Evolutionary conservation across 306 rosid species (phyloP).

Genomic region (Dicorynia guianensis): DNA sequence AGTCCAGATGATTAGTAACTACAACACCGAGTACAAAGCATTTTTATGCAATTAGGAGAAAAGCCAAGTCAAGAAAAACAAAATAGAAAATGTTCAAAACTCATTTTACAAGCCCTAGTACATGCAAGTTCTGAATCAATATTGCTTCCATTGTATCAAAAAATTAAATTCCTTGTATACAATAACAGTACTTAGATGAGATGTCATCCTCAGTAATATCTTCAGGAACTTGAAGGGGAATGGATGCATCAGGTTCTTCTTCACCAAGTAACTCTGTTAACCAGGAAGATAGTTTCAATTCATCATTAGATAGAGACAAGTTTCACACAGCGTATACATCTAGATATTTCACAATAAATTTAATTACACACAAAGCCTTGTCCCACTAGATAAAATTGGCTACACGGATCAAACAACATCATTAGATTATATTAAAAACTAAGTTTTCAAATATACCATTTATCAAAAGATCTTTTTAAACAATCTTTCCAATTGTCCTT

Average conservation of each 20-base stretch:
- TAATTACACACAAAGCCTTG: no score
- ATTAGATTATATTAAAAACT: no score
- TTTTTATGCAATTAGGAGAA: not conserved
- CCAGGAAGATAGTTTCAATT: constrained; percentile 42
- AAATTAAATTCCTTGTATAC: constrained; percentile 24
- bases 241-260: constrained; percentile 76
- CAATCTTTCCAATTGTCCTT: no score
- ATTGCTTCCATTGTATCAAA: no score
- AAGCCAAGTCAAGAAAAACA: not conserved
- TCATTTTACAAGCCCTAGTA: constrained; percentile 17
- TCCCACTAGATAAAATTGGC: no score
- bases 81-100: constrained; percentile 13
- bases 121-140: constrained; percentile 19
- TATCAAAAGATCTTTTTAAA: no score
- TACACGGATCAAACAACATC: no score
- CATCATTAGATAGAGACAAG: constrained; percentile 11
- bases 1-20: not conserved
- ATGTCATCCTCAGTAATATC: constrained; percentile 82
- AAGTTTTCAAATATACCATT: no score
- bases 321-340: constrained; percentile 17
- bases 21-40: not conserved
- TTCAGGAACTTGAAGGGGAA: constrained; percentile 78
- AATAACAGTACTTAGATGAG: constrained; percentile 73
- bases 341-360: not conserved
- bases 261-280: constrained; percentile 70